These are phyloP conservation scores for Quercus lobata DNA, from an alignment of 331 rosid genomes.

Conservation along the genomic window DNA sequence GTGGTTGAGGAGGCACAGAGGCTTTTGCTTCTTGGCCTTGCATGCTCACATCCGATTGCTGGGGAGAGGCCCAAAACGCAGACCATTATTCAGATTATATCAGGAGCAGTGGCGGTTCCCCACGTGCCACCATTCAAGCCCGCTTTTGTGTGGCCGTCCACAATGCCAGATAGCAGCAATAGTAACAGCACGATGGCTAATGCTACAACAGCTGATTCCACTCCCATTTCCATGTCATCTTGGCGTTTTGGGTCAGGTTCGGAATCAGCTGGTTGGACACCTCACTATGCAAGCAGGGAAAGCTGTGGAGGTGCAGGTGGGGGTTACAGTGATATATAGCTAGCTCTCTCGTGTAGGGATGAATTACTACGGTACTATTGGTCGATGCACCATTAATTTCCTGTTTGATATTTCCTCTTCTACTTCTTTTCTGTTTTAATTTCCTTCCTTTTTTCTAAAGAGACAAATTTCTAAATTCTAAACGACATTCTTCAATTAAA, in stretches of 20 bases:
- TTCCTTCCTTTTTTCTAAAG: background rate
- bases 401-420: background rate
- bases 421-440: background rate
- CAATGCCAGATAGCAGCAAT: background rate
- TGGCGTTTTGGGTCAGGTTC: background rate
- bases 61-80: constrained; percentile 64
- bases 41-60: constrained; percentile 66
- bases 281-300: background rate
- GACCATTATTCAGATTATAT: constrained; percentile 52
- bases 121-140: constrained; percentile 66
- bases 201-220: background rate
- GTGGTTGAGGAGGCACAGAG: constrained; percentile 58
- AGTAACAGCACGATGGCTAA: background rate
- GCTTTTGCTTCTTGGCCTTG: constrained; percentile 54
- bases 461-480: no score
- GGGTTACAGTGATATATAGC: background rate
- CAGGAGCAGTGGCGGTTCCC: constrained; percentile 57
- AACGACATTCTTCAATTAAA: no score
- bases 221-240: background rate
- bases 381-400: background rate
- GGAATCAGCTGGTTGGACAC: background rate
- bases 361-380: no score
- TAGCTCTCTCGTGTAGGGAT: background rate
- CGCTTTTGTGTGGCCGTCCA: constrained; percentile 66
- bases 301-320: background rate